Evolutionary conservation across 768 basidiomycete genomes (phyloP), one percentile per base, ranked within the genome.

Genomic region (button mushroom (Agaricus bisporus)): DNA sequence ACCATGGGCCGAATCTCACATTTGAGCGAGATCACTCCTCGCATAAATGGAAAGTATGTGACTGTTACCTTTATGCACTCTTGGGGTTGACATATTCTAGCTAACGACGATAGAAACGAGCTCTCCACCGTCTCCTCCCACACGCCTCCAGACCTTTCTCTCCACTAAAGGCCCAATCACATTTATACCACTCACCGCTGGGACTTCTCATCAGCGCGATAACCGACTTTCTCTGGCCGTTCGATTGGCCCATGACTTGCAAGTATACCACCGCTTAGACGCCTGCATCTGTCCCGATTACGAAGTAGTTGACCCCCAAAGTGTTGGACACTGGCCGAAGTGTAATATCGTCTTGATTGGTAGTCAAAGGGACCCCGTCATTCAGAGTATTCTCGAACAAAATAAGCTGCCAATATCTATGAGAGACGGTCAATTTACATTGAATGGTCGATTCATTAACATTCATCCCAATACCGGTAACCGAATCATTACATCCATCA

Each of bases 261-360:
- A 80, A 29, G 61, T 80, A 0, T 91, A 86, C 66, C 86, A 90
- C 62, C 75, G 79, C 54, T 64, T 94, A 18, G 90, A 92, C 56
- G 65, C 80, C 0, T 76, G 81, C 45, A 81, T 95, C 41, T 59
- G 83, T 47, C 58, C 63, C 32, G 76, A 76, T 57, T 51, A 64
- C 3, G 74, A 77, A 57, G 75, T 72, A 9, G 56, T 58, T 22
- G 41, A 36, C 36, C 56, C 46, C 54, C 58, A 64, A 3, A 56
- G 61, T 8, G 60, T 56, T 20, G 57, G 48, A 11, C 49, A 56
- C 26, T 63, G 76, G 48, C 59, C 61, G 3, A 36, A 61, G 15
- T 77, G 80, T 18, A 88, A 86, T 62, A 65, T 88, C 3, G 72
- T 91, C 17, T 68, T 83, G 55, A 73, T 91, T 18, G 81, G 82